phyloP scores from a whole-genome alignment of 2,329 filamentous ascomycete genomes.

The Cadophora luteo-olivacea region DNA sequence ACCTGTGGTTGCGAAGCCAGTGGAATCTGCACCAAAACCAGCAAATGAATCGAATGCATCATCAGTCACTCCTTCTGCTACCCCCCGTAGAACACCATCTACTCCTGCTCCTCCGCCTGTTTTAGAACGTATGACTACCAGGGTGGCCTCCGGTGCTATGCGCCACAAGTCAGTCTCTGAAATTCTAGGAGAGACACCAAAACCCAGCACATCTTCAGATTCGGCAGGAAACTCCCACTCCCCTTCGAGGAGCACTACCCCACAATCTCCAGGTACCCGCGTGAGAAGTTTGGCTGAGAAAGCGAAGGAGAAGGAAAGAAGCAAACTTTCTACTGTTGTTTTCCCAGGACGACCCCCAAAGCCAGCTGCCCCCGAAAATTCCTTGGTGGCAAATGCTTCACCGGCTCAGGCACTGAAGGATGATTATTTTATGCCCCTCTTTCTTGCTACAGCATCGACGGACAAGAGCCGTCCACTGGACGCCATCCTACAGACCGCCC shows the following conservation, averaged over 20 bases:
- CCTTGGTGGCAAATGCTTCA: slow-evolving; percentile 26
- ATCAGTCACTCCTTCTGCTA: slow-evolving; percentile 29
- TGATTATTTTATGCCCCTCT: slow-evolving; percentile 69
- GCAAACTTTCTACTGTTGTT: slow-evolving; percentile 75
- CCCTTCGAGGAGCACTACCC: slow-evolving; percentile 48
- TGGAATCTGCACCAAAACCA: slow-evolving; percentile 23
- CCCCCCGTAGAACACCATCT: slow-evolving; percentile 38
- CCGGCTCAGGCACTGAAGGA: slow-evolving; percentile 47
- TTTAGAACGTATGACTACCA: slow-evolving; percentile 67
- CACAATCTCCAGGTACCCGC: slow-evolving; percentile 50
- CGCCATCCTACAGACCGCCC: slow-evolving; percentile 79
- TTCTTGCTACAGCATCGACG: slow-evolving; percentile 60
- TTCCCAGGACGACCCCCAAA: slow-evolving; percentile 72
- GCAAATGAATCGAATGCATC: slow-evolving; percentile 26
- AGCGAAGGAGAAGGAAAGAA: slow-evolving; percentile 63
- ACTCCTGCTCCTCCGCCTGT: slow-evolving; percentile 44
- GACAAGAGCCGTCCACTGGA: slow-evolving; percentile 68
- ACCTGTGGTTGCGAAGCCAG: slow-evolving; percentile 20
- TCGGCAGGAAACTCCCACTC: slow-evolving; percentile 36
- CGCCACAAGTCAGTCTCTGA: slow-evolving; percentile 76
- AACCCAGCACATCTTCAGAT: slow-evolving; percentile 42
- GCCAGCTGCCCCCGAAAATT: slow-evolving; percentile 43
- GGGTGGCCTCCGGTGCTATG: slow-evolving; percentile 73
- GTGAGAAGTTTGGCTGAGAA: slow-evolving; percentile 41
- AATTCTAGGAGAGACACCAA: slow-evolving; percentile 67